Conservation (phyloP, 2,329 filamentous ascomycete genomes). For the Alternaria gansuensis region DNA sequence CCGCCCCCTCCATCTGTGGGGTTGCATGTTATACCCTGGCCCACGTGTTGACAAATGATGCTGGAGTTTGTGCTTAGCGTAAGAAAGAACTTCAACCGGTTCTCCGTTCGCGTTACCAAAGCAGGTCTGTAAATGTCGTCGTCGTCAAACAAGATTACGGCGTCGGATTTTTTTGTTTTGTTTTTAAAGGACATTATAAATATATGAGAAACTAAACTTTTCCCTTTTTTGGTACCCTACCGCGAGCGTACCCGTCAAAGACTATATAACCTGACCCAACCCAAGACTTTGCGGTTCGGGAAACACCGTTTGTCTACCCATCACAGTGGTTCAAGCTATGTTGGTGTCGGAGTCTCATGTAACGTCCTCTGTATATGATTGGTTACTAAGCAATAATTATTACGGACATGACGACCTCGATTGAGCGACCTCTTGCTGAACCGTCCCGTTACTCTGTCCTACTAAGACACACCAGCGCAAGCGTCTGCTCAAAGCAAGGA, state of each 20-base stretch:
- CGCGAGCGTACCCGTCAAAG: neutral
- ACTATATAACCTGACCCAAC: neutral
- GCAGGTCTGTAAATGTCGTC: slow-evolving; percentile 1
- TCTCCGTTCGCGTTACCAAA: slow-evolving; percentile 12
- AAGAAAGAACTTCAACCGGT: slow-evolving; percentile 4
- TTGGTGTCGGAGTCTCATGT: neutral
- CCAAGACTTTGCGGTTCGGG: slow-evolving; percentile 1
- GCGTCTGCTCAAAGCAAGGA: slow-evolving; percentile 1
- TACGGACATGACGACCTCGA: neutral
- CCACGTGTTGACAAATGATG: slow-evolving; percentile 10
- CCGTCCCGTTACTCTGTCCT: neutral
- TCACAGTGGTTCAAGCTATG: slow-evolving; percentile 7
- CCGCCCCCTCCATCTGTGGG: slow-evolving; percentile 13
- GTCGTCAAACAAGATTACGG: slow-evolving; percentile 1
- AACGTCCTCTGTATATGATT: neutral
- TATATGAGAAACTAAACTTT: slow-evolving; percentile 3
- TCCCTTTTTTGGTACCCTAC: neutral
- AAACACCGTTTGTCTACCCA: slow-evolving; percentile 3
- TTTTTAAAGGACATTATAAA: slow-evolving; percentile 1
- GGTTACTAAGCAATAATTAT: neutral
- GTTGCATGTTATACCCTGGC: slow-evolving; percentile 12
- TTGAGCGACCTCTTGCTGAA: neutral
- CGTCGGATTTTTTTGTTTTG: neutral
- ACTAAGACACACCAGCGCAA: slow-evolving; percentile 2
- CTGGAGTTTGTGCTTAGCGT: slow-evolving; percentile 9